A percentile compares a stretch with the other conserved stretches of the same genome.
phyloP scores from a whole-genome alignment of 139 green algal genomes.

The Volvox reticuliferus region DNA sequence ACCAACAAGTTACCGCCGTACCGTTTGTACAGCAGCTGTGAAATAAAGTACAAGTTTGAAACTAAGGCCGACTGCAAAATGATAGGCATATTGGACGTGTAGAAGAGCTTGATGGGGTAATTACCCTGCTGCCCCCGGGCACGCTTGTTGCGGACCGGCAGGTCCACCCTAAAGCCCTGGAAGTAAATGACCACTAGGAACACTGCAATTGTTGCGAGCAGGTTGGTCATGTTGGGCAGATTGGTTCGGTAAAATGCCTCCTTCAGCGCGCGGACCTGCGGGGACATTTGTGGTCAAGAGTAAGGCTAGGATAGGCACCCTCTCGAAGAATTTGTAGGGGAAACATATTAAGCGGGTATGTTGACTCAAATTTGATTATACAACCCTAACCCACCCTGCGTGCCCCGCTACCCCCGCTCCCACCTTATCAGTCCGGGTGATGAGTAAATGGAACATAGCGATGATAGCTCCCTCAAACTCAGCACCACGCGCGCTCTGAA shows the following conservation, averaged over 20 bases:
- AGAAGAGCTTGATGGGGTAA: slow-evolving; percentile 99
- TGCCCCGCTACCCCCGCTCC: too few species aligned
- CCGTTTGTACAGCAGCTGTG: slow-evolving; percentile 98
- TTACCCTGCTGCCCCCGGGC: slow-evolving; percentile 84
- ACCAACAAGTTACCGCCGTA: slow-evolving; percentile 97
- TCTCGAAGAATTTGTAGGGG: too few species aligned
- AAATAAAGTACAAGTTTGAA: slow-evolving; percentile 99
- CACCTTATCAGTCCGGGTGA: slow-evolving; percentile 96
- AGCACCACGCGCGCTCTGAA: slow-evolving; percentile 85
- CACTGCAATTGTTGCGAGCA: slow-evolving; percentile 95
- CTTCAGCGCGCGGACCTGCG: slow-evolving; percentile 83
- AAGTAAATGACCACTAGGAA: slow-evolving; percentile 96
- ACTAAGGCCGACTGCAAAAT: slow-evolving; percentile 99
- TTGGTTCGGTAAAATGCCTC: slow-evolving; percentile 98
- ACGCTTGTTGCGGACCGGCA: slow-evolving; percentile 96
- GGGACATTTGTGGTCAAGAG: too few species aligned
- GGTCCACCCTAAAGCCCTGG: slow-evolving; percentile 98
- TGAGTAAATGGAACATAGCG: slow-evolving; percentile 95
- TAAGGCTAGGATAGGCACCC: too few species aligned
- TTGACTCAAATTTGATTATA: too few species aligned
- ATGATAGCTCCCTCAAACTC: slow-evolving; percentile 99
- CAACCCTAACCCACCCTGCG: too few species aligned
- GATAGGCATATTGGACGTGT: slow-evolving; percentile 99
- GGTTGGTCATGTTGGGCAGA: slow-evolving; percentile 98
- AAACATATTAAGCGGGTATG: too few species aligned